Conservation (phyloP, 2,329 filamentous ascomycete genomes). For the Ceratocystis variospora region DNA sequence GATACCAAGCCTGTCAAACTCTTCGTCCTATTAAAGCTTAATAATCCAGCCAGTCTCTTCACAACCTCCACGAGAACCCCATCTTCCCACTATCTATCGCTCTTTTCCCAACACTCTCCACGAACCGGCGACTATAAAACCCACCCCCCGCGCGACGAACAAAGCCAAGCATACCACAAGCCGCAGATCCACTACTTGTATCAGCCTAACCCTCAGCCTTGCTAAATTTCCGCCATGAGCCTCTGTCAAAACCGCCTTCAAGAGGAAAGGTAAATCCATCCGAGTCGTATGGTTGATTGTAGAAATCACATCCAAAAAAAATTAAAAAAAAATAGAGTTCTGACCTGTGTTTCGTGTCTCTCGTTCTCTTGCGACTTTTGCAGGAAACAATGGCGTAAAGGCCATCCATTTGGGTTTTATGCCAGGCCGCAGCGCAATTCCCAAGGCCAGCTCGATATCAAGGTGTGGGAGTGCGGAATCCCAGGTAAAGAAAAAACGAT, state of each 20-base stretch:
- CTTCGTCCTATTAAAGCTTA: background rate
- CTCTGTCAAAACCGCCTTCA: constrained; percentile 77
- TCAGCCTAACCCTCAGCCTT: background rate
- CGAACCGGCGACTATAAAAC: background rate
- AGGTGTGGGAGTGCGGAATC: constrained; percentile 92
- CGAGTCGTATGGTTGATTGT: background rate
- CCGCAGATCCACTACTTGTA: background rate
- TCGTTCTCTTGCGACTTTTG: constrained; percentile 20
- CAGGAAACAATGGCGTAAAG: constrained; percentile 92
- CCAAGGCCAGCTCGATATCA: constrained; percentile 75
- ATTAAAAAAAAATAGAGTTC: constrained; percentile 11
- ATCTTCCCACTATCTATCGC: background rate
- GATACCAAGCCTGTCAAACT: no score
- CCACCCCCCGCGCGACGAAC: background rate
- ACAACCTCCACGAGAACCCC: background rate
- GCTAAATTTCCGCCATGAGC: constrained; percentile 45
- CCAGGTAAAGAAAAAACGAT: constrained; percentile 94
- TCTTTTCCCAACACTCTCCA: background rate
- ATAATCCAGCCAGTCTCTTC: background rate
- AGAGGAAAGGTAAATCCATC: constrained; percentile 62
- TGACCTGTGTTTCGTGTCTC: constrained; percentile 7
- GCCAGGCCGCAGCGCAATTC: constrained; percentile 69
- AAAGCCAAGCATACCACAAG: background rate
- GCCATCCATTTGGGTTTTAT: constrained; percentile 96
- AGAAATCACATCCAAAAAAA: constrained; percentile 18